phyloP scores from a whole-genome alignment of 495 filamentous ascomycete species.

The Astrothelium subdiscretum region DNA sequence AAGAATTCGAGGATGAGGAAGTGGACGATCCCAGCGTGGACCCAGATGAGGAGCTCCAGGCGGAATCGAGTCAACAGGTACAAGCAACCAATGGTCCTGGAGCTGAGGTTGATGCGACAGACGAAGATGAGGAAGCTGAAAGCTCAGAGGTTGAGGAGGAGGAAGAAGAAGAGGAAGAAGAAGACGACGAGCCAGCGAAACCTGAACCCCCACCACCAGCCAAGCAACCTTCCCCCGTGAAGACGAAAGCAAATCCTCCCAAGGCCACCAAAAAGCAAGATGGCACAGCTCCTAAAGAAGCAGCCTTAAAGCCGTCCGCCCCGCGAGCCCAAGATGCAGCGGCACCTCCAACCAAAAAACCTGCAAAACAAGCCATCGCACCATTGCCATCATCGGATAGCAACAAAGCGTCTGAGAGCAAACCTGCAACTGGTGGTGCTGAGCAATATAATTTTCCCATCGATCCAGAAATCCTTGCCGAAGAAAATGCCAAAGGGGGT shows the following conservation, averaged over 20 bases:
- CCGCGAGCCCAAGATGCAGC: not conserved
- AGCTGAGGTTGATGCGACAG: too few relatives aligned
- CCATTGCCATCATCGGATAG: not conserved
- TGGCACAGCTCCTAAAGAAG: not conserved
- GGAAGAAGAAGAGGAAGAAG: slow-evolving; percentile 2
- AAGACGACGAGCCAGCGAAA: slow-evolving; percentile 5
- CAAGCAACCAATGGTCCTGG: not conserved
- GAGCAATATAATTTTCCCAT: not conserved
- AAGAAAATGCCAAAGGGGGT: not conserved
- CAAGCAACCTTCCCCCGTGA: not conserved
- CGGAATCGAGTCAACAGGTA: too few relatives aligned
- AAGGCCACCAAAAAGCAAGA: slow-evolving; percentile 5
- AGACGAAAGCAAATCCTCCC: not conserved
- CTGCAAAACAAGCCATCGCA: not conserved
- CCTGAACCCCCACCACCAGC: slow-evolving; percentile 8
- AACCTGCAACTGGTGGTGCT: not conserved
- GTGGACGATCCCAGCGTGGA: not conserved
- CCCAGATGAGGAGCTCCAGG: too few relatives aligned
- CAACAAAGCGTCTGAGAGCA: not conserved
- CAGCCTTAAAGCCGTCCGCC: not conserved
- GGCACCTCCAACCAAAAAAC: not conserved
- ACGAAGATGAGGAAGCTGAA: not conserved
- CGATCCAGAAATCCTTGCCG: not conserved
- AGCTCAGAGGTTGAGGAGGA: not conserved
- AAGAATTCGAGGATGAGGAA: not conserved